Base-by-base conservation (phyloP, 2,329 filamentous ascomycete species). In the Trichoderma breve region DNA sequence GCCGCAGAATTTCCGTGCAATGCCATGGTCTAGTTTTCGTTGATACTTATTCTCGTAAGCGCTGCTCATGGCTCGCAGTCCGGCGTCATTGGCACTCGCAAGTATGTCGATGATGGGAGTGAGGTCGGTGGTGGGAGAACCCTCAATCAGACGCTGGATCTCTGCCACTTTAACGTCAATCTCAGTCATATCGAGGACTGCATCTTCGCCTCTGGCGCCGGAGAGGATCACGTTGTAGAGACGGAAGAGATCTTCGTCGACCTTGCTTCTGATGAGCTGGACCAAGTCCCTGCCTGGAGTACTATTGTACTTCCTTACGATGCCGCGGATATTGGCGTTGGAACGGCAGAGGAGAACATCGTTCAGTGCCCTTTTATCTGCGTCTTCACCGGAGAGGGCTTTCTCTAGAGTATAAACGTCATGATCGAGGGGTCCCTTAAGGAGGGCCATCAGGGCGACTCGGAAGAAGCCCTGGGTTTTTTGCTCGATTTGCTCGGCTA, bases 271-370 rank as follows among this genome's bases (percentile, higher is more conserved):
- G 34, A 82, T 77, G 60, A 80, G 78, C 0, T 73, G 72, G 0
- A 80, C 67, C 4, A 82, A 75, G 1, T 82, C 79, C 2, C 73
- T 75, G 62, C 77, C 78, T 1, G 75, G 74, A 55, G 77, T 62
- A 4, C 76, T 76, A 64, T 71, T 76, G 36, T 81, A 82, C 72
- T 80, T 78, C 3, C 75, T 73, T 1, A 36, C 24, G 8, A 82
- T 82, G 14, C 79, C 80, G 4, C 77, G 75, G 1, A 82, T 76
- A 51, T 82, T 80, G 3, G 80, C 79, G 32, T 82, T 82, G 12
- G 80, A 81, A 0, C 80, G 80, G 26, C 78, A 78, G 1, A 82
- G 72, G 0, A 82, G 76, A 3, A 81, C 78, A 18, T 81, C 80
- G 7, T 43, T 18, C 15, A 43, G 6, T n/a, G 36, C 36, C 15